These are phyloP conservation scores for Cladosporium colombiae DNA, from an alignment of 2,329 filamentous ascomycete species.

Conservation along the genomic window DNA sequence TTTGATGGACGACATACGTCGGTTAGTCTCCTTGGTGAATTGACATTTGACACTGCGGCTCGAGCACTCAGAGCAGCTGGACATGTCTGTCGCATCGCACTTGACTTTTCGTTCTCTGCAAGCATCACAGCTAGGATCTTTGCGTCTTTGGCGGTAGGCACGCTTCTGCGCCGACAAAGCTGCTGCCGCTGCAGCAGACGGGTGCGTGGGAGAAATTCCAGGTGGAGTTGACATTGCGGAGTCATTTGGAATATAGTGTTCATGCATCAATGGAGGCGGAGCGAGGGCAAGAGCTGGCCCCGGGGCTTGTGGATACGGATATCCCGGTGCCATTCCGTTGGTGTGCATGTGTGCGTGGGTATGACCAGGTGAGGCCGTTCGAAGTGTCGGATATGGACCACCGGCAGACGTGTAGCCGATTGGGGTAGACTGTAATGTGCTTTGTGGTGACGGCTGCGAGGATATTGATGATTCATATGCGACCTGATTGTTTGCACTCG, in stretches of 20 bases:
- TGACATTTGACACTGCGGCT: constrained; percentile 97
- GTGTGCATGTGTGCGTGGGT: constrained; percentile 17
- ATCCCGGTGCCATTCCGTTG: constrained; percentile 23
- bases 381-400: constrained; percentile 15
- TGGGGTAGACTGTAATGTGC: constrained; percentile 15
- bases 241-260: constrained; percentile 33
- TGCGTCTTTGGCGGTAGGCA: constrained; percentile 90
- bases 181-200: constrained; percentile 39
- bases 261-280: constrained; percentile 27
- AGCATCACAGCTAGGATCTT: constrained; percentile 96
- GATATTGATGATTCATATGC: constrained; percentile 19
- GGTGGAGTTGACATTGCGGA: constrained; percentile 30
- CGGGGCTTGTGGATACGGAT: constrained; percentile 11
- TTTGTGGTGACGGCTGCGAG: constrained; percentile 17
- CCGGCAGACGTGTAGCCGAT: constrained; percentile 16
- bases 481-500: constrained; percentile 4
- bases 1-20: constrained; percentile 98
- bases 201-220: constrained; percentile 35
- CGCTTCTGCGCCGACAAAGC: constrained; percentile 77
- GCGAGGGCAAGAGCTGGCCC: constrained; percentile 3
- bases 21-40: constrained; percentile 98
- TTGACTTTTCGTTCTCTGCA: constrained; percentile 81
- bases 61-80: constrained; percentile 95
- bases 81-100: constrained; percentile 95
- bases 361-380: constrained; percentile 15